A percentile compares a stretch with the other conserved stretches of the same genome.
These are phyloP conservation scores for Quercus tomentella DNA, from an alignment of 331 rosid genomes.

Conservation along the genomic window DNA sequence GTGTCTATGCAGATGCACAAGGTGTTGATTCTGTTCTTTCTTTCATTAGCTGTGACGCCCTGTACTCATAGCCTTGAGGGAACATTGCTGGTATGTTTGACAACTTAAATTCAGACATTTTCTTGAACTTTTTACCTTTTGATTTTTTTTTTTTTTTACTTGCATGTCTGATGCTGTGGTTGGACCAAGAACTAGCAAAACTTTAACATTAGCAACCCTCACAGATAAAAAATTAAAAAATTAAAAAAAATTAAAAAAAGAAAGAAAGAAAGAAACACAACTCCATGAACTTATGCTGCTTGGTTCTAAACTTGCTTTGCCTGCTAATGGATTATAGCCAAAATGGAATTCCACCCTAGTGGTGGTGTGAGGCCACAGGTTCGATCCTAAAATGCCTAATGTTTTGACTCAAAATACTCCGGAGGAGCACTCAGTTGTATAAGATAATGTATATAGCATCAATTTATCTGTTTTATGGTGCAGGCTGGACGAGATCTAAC, in stretches of 20 bases:
- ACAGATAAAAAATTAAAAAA: too few species aligned
- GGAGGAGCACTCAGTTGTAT: not conserved
- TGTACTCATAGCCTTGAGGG: slow-evolving; percentile 58
- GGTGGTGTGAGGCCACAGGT: too few species aligned
- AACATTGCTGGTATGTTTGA: slow-evolving; percentile 47
- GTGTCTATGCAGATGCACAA: slow-evolving; percentile 56
- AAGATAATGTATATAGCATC: not conserved
- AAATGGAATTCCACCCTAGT: too few species aligned
- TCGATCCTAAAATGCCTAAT: not conserved
- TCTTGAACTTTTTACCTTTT: not conserved
- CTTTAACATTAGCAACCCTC: not conserved
- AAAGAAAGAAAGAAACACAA: not conserved
- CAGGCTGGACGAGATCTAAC: slow-evolving; percentile 63
- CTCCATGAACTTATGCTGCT: not conserved
- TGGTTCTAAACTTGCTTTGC: not conserved
- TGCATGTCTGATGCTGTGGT: not conserved
- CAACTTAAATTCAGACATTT: not conserved
- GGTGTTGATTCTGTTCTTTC: slow-evolving; percentile 44
- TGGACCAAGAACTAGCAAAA: not conserved
- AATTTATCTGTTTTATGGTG: not conserved
- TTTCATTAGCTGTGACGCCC: slow-evolving; percentile 48
- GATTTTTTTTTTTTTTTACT: not conserved
- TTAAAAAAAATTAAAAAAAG: rapidly evolving
- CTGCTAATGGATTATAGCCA: too few species aligned
- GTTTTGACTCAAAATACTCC: not conserved